phyloP scores from a whole-genome alignment of 345 rosid species.

The Syzygium aromaticum region DNA sequence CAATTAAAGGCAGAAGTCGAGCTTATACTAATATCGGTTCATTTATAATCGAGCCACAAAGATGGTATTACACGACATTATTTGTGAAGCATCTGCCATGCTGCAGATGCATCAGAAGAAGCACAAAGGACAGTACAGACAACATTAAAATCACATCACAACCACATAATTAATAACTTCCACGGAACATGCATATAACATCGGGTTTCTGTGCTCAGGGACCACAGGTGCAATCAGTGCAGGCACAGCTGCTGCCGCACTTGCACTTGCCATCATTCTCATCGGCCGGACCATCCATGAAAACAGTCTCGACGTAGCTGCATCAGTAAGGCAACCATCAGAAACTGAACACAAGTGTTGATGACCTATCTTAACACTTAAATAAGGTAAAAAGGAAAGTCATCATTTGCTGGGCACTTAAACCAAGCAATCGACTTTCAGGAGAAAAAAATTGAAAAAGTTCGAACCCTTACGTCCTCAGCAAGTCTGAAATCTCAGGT shows the following conservation, averaged over 20 bases:
- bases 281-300: conserved; percentile 34
- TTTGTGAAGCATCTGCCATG: not conserved
- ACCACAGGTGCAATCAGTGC: conserved; percentile 64
- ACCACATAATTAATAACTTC: conserved; percentile 4
- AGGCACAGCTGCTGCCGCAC: conserved; percentile 70
- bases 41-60: not conserved
- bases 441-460: not conserved
- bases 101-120: not conserved
- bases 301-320: conserved; percentile 37
- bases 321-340: not conserved
- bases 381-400: not conserved
- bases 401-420: not conserved
- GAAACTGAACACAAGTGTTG: not conserved
- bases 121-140: not conserved
- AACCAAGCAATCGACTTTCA: not conserved
- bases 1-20: not conserved
- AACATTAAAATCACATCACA: not conserved
- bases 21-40: not conserved
- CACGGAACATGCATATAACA: not conserved
- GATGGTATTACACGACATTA: not conserved
- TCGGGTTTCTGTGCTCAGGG: conserved; percentile 7
- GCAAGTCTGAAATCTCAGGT: not conserved
- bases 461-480: not conserved
- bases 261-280: conserved; percentile 71
- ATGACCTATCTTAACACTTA: not conserved